Percentiles rank a stretch among this genome's conserved stretches.
phyloP scores from a whole-genome alignment of 495 filamentous ascomycete genomes.

The Xylaria cubensis region DNA sequence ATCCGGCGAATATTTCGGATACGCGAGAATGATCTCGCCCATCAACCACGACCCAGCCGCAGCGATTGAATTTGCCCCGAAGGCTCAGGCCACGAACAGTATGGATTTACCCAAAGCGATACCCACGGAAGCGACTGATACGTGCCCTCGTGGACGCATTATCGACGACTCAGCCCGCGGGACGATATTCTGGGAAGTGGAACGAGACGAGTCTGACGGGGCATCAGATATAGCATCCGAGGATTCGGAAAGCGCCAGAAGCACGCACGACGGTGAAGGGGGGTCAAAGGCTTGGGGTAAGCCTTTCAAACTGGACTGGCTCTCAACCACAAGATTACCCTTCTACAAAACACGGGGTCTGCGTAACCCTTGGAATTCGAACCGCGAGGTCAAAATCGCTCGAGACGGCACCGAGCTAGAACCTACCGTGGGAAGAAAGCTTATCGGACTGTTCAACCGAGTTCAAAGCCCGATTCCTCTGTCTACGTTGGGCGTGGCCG shows the following conservation, averaged over 20 bases:
- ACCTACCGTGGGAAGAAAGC: constrained; percentile 75
- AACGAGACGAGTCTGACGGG: constrained; percentile 56
- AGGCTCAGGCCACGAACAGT: constrained; percentile 63
- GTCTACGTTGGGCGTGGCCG: constrained; percentile 32
- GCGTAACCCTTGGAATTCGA: constrained; percentile 96
- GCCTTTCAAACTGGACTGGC: constrained; percentile 92
- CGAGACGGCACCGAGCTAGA: constrained; percentile 95
- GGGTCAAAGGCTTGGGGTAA: constrained; percentile 78
- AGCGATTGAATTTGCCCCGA: constrained; percentile 68
- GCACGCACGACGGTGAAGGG: constrained; percentile 47
- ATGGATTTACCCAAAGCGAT: constrained; percentile 74
- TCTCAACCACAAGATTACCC: constrained; percentile 83
- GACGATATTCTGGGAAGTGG: constrained; percentile 97
- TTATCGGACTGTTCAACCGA: constrained; percentile 80
- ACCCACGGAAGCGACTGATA: constrained; percentile 78
- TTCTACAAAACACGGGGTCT: constrained; percentile 91
- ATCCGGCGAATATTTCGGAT: constrained; percentile 96
- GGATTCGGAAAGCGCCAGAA: constrained; percentile 44
- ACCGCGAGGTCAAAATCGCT: constrained; percentile 95
- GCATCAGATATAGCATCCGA: constrained; percentile 46
- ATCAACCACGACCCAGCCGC: constrained; percentile 78
- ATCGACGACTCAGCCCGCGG: constrained; percentile 92
- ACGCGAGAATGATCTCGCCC: constrained; percentile 87
- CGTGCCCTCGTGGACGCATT: constrained; percentile 83
- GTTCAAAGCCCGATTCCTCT: constrained; percentile 50